Evolutionary conservation across 148 eudicot species (phyloP).

Genomic region (Mesembryanthemum crystallinum): DNA sequence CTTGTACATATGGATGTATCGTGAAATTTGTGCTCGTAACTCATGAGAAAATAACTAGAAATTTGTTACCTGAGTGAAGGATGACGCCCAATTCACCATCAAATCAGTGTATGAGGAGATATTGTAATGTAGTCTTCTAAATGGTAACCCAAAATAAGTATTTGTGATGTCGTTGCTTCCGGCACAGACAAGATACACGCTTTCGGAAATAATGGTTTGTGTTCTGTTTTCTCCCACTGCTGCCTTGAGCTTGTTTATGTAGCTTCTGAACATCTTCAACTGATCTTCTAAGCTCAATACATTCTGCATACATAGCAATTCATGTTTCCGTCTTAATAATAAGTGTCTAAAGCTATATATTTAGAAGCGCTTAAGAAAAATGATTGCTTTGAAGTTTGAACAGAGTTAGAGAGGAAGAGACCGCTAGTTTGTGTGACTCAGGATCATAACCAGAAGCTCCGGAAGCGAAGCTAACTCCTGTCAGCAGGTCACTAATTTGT

Average conservation of each 20-base stretch:
- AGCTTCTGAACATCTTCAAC: slow-evolving; percentile 28
- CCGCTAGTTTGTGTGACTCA: slow-evolving; percentile 41
- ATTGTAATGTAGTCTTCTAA: slow-evolving; percentile 18
- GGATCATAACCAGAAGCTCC: slow-evolving; percentile 54
- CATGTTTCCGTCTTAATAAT: neutral
- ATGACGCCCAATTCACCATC: slow-evolving; percentile 26
- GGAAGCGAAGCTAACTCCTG: slow-evolving; percentile 55
- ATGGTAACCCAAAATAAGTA: slow-evolving; percentile 21
- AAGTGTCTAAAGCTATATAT: neutral
- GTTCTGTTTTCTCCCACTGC: slow-evolving; percentile 31
- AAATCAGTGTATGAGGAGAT: slow-evolving; percentile 17
- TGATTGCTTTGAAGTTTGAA: neutral
- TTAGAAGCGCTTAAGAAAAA: neutral
- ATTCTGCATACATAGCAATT: slow-evolving; percentile 14
- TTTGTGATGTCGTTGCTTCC: slow-evolving; percentile 39
- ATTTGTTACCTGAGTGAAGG: slow-evolving; percentile 29
- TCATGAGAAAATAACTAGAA: too few species aligned
- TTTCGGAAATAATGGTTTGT: slow-evolving; percentile 24
- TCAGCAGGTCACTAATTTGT: slow-evolving; percentile 32
- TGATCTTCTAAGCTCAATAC: slow-evolving; percentile 26
- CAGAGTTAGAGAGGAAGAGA: slow-evolving; percentile 11
- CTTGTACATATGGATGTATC: too few species aligned
- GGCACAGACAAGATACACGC: slow-evolving; percentile 25
- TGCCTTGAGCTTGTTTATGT: slow-evolving; percentile 27
- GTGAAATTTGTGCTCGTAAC: too few species aligned